Percentiles rank a stretch among this genome's conserved stretches.
phyloP scores from a whole-genome alignment of 176 grass and related monocot species.

The Hordeum vulgare region DNA sequence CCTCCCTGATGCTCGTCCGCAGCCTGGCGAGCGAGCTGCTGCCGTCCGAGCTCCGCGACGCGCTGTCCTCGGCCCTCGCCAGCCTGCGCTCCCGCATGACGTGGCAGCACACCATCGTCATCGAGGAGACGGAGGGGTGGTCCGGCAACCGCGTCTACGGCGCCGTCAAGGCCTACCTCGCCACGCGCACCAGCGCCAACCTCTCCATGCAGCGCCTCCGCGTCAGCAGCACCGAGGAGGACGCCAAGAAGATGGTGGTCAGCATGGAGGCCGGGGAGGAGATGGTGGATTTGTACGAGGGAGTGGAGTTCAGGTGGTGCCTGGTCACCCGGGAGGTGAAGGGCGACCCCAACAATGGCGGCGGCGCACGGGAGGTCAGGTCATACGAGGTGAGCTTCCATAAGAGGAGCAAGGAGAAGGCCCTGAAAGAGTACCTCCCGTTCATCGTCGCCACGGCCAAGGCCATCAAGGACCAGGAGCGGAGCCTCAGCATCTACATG shows the following conservation, averaged over 20 bases:
- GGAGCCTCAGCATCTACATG: constrained; percentile 47
- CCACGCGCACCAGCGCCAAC: constrained; percentile 16
- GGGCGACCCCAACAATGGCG: not conserved
- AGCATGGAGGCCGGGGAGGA: constrained; percentile 42
- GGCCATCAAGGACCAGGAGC: constrained; percentile 44
- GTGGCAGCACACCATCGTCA: constrained; percentile 44
- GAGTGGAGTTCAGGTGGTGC: constrained; percentile 35
- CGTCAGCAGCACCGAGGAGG: constrained; percentile 12
- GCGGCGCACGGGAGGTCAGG: not conserved
- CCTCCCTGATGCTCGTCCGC: constrained; percentile 44
- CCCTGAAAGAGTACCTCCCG: constrained; percentile 63
- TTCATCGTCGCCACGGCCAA: constrained; percentile 53
- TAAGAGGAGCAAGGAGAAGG: constrained; percentile 59
- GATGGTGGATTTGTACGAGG: constrained; percentile 34
- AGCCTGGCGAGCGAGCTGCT: constrained; percentile 40
- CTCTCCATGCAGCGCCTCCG: constrained; percentile 14
- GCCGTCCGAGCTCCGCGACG: constrained; percentile 31
- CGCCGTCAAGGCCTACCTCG: constrained; percentile 22
- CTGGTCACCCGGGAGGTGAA: not conserved
- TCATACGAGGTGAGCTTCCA: constrained; percentile 66
- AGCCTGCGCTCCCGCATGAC: constrained; percentile 30
- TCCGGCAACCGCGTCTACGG: constrained; percentile 36
- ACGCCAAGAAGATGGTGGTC: constrained; percentile 19
- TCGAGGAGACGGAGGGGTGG: constrained; percentile 47
- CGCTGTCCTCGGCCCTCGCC: constrained; percentile 12